A percentile compares a stretch with the other conserved stretches of the same genome.
phyloP scores from a whole-genome alignment of 2,329 filamentous ascomycete genomes.

The Colletotrichum coccodes region DNA sequence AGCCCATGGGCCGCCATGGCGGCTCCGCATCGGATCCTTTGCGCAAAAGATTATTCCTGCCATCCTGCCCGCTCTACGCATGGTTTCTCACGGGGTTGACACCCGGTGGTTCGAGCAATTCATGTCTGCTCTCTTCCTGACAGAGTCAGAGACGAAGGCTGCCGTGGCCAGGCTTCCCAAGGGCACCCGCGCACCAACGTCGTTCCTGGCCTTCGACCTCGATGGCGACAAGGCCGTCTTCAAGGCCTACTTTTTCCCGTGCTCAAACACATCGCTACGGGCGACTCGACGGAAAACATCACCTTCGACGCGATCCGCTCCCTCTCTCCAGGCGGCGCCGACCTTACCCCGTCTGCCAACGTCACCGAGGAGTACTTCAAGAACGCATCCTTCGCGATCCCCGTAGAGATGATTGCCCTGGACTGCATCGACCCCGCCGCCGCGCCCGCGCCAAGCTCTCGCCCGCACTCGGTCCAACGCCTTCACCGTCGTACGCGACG shows the following conservation, averaged over 20 bases:
- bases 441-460: slow-evolving; percentile 40
- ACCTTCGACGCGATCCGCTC: slow-evolving; percentile 37
- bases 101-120: slow-evolving; percentile 37
- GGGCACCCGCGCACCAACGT: slow-evolving; percentile 36
- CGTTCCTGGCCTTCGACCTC: slow-evolving; percentile 40
- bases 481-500: slow-evolving; percentile 37
- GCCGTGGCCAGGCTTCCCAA: slow-evolving; percentile 31
- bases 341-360: slow-evolving; percentile 32
- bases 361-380: slow-evolving; percentile 35
- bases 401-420: slow-evolving; percentile 40
- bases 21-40: slow-evolving; percentile 24
- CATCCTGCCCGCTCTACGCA: slow-evolving; percentile 26
- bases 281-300: slow-evolving; percentile 34
- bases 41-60: slow-evolving; percentile 30
- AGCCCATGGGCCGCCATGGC: slow-evolving; percentile 31
- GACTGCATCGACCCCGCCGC: slow-evolving; percentile 39
- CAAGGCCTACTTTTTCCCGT: slow-evolving; percentile 40
- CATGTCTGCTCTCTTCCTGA: slow-evolving; percentile 35
- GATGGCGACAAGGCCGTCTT: slow-evolving; percentile 34
- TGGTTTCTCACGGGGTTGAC: slow-evolving; percentile 22
- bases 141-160: slow-evolving; percentile 25
- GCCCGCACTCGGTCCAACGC: slow-evolving; percentile 37
- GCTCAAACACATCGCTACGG: slow-evolving; percentile 38
- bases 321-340: slow-evolving; percentile 34
- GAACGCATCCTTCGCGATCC: slow-evolving; percentile 34